These are phyloP conservation scores for Albugo candida DNA, from an alignment of 352 stramenopile genomes.

Conservation along the genomic window DNA sequence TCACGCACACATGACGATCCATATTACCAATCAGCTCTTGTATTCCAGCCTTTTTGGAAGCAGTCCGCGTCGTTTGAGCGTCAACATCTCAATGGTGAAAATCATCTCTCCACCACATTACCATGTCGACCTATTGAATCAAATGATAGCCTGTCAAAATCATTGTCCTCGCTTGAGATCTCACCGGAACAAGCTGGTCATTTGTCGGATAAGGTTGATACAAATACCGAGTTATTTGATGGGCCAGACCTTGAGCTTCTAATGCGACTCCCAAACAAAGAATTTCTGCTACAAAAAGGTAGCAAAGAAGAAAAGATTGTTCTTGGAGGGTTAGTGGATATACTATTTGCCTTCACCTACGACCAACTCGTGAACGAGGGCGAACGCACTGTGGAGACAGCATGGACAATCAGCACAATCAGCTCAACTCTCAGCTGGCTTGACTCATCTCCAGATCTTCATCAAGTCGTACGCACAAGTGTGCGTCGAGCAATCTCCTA, in stretches of 20 bases:
- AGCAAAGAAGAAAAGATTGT: conserved; percentile 37
- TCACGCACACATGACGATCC: conserved; percentile 69
- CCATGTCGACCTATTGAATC: not conserved
- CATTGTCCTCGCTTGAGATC: not conserved
- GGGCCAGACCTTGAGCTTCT: conserved; percentile 59
- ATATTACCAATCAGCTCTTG: conserved; percentile 82
- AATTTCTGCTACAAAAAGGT: conserved; percentile 42
- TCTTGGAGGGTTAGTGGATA: conserved; percentile 80
- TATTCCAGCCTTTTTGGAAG: conserved; percentile 81
- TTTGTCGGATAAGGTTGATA: not conserved
- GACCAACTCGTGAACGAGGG: conserved; percentile 89
- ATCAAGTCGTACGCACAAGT: conserved; percentile 35
- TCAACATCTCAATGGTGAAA: too few species aligned
- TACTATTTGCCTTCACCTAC: conserved; percentile 92
- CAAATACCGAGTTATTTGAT: conserved; percentile 2
- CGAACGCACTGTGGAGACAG: conserved; percentile 91
- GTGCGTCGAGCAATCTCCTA: conserved; percentile 88
- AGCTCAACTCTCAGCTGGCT: conserved; percentile 90
- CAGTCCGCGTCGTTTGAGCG: conserved; percentile 14
- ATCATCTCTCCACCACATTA: not conserved
- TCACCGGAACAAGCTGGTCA: not conserved
- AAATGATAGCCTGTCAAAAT: not conserved
- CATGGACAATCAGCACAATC: conserved; percentile 92
- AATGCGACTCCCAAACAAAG: conserved; percentile 42
- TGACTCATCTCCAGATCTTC: conserved; percentile 47